These are phyloP conservation scores for Trichophyton simii DNA, from an alignment of 2,329 filamentous ascomycete genomes.

Conservation along the genomic window DNA sequence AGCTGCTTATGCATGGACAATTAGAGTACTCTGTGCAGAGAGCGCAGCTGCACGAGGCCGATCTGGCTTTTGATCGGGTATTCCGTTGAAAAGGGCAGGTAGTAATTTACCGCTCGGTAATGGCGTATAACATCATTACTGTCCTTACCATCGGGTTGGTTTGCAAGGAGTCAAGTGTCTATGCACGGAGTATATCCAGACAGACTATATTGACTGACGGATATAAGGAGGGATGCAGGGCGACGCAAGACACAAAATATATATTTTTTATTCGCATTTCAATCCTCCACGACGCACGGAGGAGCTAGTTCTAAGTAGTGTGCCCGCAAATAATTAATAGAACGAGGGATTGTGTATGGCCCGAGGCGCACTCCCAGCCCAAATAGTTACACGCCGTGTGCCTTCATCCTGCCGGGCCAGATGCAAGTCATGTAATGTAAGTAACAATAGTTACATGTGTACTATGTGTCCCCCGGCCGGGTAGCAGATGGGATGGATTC, in stretches of 20 bases:
- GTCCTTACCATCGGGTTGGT: neutral
- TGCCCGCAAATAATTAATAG: too few species aligned
- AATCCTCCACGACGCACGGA: neutral
- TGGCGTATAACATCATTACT: neutral
- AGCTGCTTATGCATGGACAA: neutral
- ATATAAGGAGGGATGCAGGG: neutral
- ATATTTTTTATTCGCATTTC: neutral
- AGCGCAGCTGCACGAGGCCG: neutral
- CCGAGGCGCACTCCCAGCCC: neutral
- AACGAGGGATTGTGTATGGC: neutral
- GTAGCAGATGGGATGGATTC: neutral
- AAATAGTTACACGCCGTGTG: neutral
- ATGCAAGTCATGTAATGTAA: neutral
- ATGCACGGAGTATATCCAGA: neutral
- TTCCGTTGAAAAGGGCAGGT: slow-evolving; percentile 2
- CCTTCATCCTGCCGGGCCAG: neutral
- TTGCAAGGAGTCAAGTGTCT: too few species aligned
- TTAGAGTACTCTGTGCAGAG: neutral
- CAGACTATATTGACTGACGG: neutral
- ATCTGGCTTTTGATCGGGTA: neutral
- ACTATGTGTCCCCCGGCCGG: neutral
- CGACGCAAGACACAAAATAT: neutral
- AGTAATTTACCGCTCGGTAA: neutral
- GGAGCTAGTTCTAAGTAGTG: neutral
- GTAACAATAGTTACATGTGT: too few species aligned